Conservation (phyloP, 2,329 filamentous ascomycete genomes). For the Aspergillus niger region DNA sequence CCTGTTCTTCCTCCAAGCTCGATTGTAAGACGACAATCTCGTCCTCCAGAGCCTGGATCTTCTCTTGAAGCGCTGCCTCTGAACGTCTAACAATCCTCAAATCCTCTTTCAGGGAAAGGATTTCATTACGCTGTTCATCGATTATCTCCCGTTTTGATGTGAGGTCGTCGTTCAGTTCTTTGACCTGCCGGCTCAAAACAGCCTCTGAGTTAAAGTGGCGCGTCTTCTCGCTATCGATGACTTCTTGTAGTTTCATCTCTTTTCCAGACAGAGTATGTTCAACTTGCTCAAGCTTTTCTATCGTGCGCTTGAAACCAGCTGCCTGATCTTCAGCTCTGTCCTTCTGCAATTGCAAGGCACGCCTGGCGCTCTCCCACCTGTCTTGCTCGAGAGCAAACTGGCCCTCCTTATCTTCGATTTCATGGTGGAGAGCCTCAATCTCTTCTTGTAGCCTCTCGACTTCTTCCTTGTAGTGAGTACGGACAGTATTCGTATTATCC, state of each 20-base stretch:
- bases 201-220: slow-evolving; percentile 73
- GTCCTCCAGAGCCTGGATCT: slow-evolving; percentile 69
- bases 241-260: slow-evolving; percentile 67
- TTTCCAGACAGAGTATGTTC: slow-evolving; percentile 69
- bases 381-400: slow-evolving; percentile 71
- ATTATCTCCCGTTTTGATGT: slow-evolving; percentile 66
- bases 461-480: slow-evolving; percentile 56
- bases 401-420: slow-evolving; percentile 69
- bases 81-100: slow-evolving; percentile 68
- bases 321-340: slow-evolving; percentile 69
- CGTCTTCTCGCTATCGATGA: slow-evolving; percentile 69
- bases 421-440: slow-evolving; percentile 62
- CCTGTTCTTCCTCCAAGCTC: slow-evolving; percentile 65
- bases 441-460: slow-evolving; percentile 59
- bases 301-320: slow-evolving; percentile 67
- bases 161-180: slow-evolving; percentile 71
- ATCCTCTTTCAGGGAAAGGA: slow-evolving; percentile 68
- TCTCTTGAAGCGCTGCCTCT: slow-evolving; percentile 64
- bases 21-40: slow-evolving; percentile 74
- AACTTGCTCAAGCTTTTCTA: slow-evolving; percentile 68
- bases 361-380: slow-evolving; percentile 69
- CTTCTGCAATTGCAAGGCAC: slow-evolving; percentile 65
- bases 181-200: slow-evolving; percentile 70
- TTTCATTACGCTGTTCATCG: slow-evolving; percentile 66
- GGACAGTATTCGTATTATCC: slow-evolving; percentile 63